Evolutionary conservation across 2,329 filamentous ascomycete species (phyloP).

Genomic region (Clarireedia homoeocarpa): DNA sequence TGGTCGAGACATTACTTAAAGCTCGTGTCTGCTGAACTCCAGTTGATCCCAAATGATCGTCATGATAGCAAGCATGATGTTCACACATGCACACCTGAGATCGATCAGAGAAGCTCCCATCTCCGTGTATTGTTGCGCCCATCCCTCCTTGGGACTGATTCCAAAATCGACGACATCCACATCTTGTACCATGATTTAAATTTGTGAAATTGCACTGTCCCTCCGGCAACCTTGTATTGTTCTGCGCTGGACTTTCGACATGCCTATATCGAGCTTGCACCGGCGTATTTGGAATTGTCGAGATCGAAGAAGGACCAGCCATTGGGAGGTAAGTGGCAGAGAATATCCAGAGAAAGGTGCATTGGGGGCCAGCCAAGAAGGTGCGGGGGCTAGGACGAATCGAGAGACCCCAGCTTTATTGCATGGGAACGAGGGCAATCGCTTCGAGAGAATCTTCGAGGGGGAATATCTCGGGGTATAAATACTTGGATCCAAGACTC

Average conservation of each 20-base stretch:
- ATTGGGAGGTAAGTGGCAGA: slow-evolving; percentile 18
- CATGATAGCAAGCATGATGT: slow-evolving; percentile 50
- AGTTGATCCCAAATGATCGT: slow-evolving; percentile 16
- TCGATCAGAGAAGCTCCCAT: slow-evolving; percentile 4
- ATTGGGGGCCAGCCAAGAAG: slow-evolving; percentile 15
- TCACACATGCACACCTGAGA: slow-evolving; percentile 40
- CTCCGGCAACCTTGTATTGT: slow-evolving; percentile 30
- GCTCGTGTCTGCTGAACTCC: background rate
- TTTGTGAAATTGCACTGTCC: slow-evolving; percentile 46
- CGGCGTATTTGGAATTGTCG: slow-evolving; percentile 24
- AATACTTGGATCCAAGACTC: background rate
- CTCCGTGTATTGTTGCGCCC: background rate
- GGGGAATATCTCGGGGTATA: background rate
- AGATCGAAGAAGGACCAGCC: slow-evolving; percentile 19
- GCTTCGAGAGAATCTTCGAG: background rate
- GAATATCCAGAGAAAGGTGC: slow-evolving; percentile 13
- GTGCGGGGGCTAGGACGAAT: background rate
- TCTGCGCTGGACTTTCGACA: slow-evolving; percentile 14
- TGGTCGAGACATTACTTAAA: slow-evolving; percentile 9
- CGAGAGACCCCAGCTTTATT: background rate
- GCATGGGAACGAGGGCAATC: background rate
- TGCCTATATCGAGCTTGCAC: slow-evolving; percentile 21
- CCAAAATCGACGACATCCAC: slow-evolving; percentile 48
- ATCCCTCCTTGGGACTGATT: slow-evolving; percentile 27
- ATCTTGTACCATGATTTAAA: slow-evolving; percentile 35